Evolutionary conservation across 2,329 filamentous ascomycete genomes (phyloP).

Genomic region (Parascedosporium putredinis): DNA sequence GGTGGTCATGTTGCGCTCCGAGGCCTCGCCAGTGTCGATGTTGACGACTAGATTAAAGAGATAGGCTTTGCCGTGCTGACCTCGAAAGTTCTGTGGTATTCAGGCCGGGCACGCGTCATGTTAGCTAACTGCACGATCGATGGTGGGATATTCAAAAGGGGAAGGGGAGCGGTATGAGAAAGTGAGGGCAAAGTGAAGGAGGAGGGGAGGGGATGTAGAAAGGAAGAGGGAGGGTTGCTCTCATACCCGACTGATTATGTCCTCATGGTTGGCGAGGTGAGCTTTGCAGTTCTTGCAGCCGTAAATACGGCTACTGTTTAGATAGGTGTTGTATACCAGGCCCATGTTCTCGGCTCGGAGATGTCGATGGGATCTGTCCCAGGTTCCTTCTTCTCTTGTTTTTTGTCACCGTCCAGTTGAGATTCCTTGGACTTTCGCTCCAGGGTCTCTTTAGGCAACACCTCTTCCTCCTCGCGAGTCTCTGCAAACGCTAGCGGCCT

Average conservation of each 20-base stretch:
- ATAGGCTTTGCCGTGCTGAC: constrained; percentile 96
- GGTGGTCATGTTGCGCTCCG: constrained; percentile 96
- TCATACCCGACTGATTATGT: constrained; percentile 84
- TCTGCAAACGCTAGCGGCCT: no score
- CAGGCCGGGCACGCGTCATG: no score
- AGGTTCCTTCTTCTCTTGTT: neutral
- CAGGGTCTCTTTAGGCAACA: no score
- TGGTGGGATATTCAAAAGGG: neutral
- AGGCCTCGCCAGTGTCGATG: constrained; percentile 69
- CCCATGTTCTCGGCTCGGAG: constrained; percentile 51
- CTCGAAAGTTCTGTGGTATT: constrained; percentile 84
- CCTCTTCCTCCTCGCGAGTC: no score
- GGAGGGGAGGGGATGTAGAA: constrained; percentile 22
- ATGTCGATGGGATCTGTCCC: neutral
- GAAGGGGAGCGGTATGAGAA: neutral
- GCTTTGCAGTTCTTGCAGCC: constrained; percentile 93
- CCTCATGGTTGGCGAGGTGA: constrained; percentile 87
- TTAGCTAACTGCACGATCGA: no score
- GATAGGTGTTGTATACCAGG: constrained; percentile 83
- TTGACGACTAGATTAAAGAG: constrained; percentile 95
- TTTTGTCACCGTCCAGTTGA: no score
- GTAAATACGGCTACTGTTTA: constrained; percentile 78
- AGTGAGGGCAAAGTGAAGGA: neutral
- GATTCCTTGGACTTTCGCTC: no score
- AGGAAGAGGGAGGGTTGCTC: no score